Base-by-base conservation (phyloP, 1,284 basidiomycete genomes). In the Ceratorhiza oryzae-sativae region DNA sequence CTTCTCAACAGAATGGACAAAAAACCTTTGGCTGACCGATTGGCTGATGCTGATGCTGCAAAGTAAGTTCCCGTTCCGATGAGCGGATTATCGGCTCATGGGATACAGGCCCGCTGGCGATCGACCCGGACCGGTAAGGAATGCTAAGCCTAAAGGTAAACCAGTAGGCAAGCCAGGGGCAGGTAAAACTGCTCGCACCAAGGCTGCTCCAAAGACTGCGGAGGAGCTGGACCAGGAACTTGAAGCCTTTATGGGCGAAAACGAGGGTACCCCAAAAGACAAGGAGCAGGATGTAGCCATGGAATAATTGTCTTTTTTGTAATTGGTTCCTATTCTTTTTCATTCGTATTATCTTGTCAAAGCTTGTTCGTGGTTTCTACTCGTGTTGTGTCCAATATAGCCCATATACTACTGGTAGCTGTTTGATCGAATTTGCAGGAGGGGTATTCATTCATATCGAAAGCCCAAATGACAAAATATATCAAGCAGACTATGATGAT, bases 201-300 rank as follows among this genome's bases (percentile, higher is more conserved):
- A 70, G 23, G 5, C 67, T 32, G 67, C 67, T 45, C 81, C 83
- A 0, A 82, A 92, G 78, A 94, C 91, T 8, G 90, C 87, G 3
- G 91, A 89, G 70, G 94, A 97, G 76, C 82, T 98, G 71, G 96
- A 98, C 80, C 90, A 88, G 78, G 95, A 98, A 82, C 81, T 98
- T 74, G 95, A 97, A 76, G 88, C 90, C 0, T 97, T 96, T 80
- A 95, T 97, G 93, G 87, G 85, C 23, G 87, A 88, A 73, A 84
- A 86, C n/a, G 59, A 73, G 5, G 73, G 61, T 1, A 59, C 32
- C 36, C 30, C 55, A 12, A 70, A 70, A 23, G 55, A 49, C 18
- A 70, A 70, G 20, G 67, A 36, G 32, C 55, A 70, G 42, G 67
- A 70, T 49, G 42, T 58, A 12, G 41, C 67, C 2, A 70, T 70